These are phyloP conservation scores for Penicillium digitatum DNA, from an alignment of 2,329 filamentous ascomycete genomes.

Conservation along the genomic window DNA sequence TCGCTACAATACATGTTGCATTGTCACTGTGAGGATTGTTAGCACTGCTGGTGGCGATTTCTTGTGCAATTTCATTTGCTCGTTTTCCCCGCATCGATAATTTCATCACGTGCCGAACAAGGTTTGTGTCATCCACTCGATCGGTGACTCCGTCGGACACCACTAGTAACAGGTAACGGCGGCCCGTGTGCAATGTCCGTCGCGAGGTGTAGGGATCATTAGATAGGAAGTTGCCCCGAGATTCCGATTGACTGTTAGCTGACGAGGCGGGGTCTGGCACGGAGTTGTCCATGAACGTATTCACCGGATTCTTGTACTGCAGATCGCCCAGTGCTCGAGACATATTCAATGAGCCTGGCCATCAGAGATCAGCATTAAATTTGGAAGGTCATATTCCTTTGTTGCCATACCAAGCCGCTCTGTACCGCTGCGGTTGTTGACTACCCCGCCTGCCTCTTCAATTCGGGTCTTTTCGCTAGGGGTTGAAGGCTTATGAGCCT, in stretches of 20 bases:
- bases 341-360: constrained; percentile 34
- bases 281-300: constrained; percentile 18
- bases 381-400: neutral
- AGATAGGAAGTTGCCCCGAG: constrained; percentile 31
- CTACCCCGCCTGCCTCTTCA: constrained; percentile 31
- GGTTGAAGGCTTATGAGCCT: constrained; percentile 31
- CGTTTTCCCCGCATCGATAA: constrained; percentile 27
- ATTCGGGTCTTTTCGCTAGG: constrained; percentile 32
- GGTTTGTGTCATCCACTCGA: constrained; percentile 25
- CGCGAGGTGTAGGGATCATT: constrained; percentile 30
- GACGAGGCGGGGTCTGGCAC: constrained; percentile 19
- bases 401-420: constrained; percentile 29
- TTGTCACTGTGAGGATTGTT: constrained; percentile 28
- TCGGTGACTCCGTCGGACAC: constrained; percentile 34
- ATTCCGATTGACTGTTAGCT: constrained; percentile 14
- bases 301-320: constrained; percentile 38
- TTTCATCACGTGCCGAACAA: constrained; percentile 33
- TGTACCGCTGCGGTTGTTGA: constrained; percentile 25
- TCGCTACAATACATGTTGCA: constrained; percentile 31
- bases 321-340: constrained; percentile 37
- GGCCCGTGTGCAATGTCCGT: constrained; percentile 20
- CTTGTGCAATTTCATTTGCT: constrained; percentile 30
- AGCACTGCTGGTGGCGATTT: constrained; percentile 21
- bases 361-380: neutral
- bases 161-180: constrained; percentile 30